phyloP scores from a whole-genome alignment of 352 stramenopile genomes.

The Phytopythium mirpurense region DNA sequence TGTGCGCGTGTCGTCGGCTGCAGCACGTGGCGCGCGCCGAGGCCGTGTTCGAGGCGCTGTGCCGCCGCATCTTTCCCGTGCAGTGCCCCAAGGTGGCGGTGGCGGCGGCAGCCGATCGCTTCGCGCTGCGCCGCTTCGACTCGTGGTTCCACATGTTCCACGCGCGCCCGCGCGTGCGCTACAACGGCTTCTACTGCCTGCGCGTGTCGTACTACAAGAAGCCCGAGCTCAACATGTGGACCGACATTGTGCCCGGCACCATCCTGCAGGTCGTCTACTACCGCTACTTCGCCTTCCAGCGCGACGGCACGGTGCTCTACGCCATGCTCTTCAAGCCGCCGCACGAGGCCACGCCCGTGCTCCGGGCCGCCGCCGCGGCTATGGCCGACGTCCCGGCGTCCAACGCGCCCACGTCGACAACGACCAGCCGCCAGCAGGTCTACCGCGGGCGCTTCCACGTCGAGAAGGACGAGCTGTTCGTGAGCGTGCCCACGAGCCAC shows the following conservation, averaged over 20 bases:
- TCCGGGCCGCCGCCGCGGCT: conserved; percentile 13
- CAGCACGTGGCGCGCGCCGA: conserved; percentile 45
- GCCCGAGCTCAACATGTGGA: conserved; percentile 83
- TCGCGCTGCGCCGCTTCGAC: conserved; percentile 52
- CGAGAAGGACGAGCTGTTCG: conserved; percentile 53
- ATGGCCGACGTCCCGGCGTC: neutral
- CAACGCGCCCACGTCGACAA: neutral
- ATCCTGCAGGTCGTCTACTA: conserved; percentile 84
- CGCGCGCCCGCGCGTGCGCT: conserved; percentile 55
- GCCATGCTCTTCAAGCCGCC: conserved; percentile 73
- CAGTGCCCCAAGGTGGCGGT: conserved; percentile 45
- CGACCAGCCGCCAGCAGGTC: conserved; percentile 28
- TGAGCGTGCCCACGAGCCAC: conserved; percentile 65
- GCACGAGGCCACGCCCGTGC: conserved; percentile 38
- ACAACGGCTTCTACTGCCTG: conserved; percentile 81
- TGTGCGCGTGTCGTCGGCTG: conserved; percentile 52
- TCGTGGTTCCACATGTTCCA: conserved; percentile 78
- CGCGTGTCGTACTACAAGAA: conserved; percentile 83
- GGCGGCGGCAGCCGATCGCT: conserved; percentile 40
- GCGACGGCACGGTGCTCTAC: conserved; percentile 68
- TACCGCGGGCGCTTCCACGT: conserved; percentile 57
- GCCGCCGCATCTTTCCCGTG: conserved; percentile 61
- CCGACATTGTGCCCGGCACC: conserved; percentile 52
- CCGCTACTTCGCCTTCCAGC: conserved; percentile 78
- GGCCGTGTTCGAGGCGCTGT: conserved; percentile 60